Conservation (phyloP, 208 protist species). For the Trypanosoma melophagium region DNA sequence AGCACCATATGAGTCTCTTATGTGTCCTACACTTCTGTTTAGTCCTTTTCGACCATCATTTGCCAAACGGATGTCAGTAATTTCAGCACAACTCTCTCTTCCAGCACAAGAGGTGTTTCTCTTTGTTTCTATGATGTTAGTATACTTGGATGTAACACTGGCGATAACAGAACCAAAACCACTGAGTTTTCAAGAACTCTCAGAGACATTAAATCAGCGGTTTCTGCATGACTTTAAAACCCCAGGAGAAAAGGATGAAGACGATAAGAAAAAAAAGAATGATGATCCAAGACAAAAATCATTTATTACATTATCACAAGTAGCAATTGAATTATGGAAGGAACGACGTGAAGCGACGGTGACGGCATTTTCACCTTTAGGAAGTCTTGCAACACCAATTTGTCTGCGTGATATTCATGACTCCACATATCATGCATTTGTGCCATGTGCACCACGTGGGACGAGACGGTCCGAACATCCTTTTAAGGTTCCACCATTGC, state of each 20-base stretch:
- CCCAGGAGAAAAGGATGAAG: background rate
- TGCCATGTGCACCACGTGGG: slow-evolving; percentile 40
- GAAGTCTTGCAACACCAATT: slow-evolving; percentile 33
- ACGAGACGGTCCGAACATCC: slow-evolving; percentile 34
- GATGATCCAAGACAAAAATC: background rate
- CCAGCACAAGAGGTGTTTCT: slow-evolving; percentile 53
- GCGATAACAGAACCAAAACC: slow-evolving; percentile 20
- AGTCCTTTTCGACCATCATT: slow-evolving; percentile 49
- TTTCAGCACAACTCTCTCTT: slow-evolving; percentile 41
- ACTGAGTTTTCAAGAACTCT: slow-evolving; percentile 10
- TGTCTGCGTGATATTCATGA: slow-evolving; percentile 36
- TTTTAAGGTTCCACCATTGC: slow-evolving; percentile 53
- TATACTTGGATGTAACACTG: slow-evolving; percentile 52
- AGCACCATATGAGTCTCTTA: slow-evolving; percentile 51
- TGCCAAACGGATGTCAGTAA: slow-evolving; percentile 22
- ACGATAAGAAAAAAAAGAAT: background rate
- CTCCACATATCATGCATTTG: slow-evolving; percentile 22
- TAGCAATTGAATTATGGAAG: slow-evolving; percentile 37
- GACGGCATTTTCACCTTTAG: slow-evolving; percentile 33
- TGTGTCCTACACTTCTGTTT: slow-evolving; percentile 62
- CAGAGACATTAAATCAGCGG: background rate
- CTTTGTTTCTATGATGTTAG: slow-evolving; percentile 41
- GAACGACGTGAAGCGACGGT: slow-evolving; percentile 45
- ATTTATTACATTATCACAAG: slow-evolving; percentile 27
- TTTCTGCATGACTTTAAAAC: background rate